Base-by-base conservation (phyloP, 805 yeast species). In the Lachancea waltii region DNA sequence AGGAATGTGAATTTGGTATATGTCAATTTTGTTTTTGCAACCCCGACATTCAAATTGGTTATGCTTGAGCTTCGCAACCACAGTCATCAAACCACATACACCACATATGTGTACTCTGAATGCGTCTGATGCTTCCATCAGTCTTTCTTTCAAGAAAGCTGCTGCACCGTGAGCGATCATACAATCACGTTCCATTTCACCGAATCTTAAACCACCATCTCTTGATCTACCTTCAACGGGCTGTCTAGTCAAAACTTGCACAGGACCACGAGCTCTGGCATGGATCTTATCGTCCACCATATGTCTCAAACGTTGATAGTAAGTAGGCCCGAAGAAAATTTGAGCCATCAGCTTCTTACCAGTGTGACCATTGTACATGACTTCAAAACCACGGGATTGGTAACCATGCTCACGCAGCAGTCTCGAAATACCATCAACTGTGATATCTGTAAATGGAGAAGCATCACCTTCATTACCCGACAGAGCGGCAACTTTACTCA, bases 111-210 rank as follows among this genome's bases (percentile, higher is more conserved):
- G 97, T 30, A 92, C 97, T 65, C 97, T 77, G 73, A 92, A 92
- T 2, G 97, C 97, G 69, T 92, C 99, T 0, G 97, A 90, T 9
- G 97, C 96, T 65, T 92, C 97, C 97, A 92, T 90, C 63, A 92
- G 72, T 63, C 99, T 77, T 69, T 92, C 99, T 65, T 90, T 87
- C 69, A 92, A 75, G 72, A 92, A 90, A 6, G 97, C 94, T 3
- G 98, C 97, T 10, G 97, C 97, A 63, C 99, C 99, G 62, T 92
- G 97, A 2, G 99, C 98, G 72, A 92, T 92, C 48, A 92, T 95
- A 81, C 98, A 92, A 70, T 92, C 98, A 66, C 98, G 83, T 64
- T 92, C 98, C 98, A 92, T 92, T 68, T 92, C 98, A 55, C 98
- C 98, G 62, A 92, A 74, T 70, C 98, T 81, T 60, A 92, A 74